Evolutionary conservation across 805 yeast genomes (phyloP).

Genomic region (Nakazawaea holstii): DNA sequence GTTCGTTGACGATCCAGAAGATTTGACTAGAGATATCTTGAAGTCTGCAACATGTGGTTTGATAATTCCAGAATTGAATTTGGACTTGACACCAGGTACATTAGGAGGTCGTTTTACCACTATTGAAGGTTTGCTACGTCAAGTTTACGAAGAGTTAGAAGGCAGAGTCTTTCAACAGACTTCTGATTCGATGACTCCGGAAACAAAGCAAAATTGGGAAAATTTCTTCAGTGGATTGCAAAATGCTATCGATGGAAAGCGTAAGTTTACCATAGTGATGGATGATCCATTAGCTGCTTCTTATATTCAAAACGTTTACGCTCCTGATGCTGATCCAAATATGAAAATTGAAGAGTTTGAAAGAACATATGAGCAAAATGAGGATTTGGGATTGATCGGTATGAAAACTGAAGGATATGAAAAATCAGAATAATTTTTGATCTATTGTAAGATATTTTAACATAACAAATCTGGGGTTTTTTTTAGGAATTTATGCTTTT

Average conservation of each 20-base stretch:
- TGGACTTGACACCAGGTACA: slow-evolving; percentile 94
- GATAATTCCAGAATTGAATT: slow-evolving; percentile 76
- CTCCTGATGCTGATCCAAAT: slow-evolving; percentile 97
- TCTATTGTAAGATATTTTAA: no score
- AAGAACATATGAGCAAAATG: slow-evolving; percentile 85
- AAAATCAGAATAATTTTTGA: neutral
- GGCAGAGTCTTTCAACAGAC: slow-evolving; percentile 79
- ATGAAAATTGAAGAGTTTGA: slow-evolving; percentile 89
- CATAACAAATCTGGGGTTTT: no score
- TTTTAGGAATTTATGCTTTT: no score
- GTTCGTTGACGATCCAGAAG: slow-evolving; percentile 82
- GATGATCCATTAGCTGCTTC: slow-evolving; percentile 95
- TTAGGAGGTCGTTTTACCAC: slow-evolving; percentile 98
- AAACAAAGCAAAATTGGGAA: slow-evolving; percentile 77
- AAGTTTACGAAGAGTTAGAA: slow-evolving; percentile 86
- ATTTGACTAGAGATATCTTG: slow-evolving; percentile 87
- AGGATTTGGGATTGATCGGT: slow-evolving; percentile 77
- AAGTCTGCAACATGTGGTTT: slow-evolving; percentile 92
- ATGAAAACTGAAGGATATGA: slow-evolving; percentile 21
- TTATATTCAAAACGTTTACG: slow-evolving; percentile 95
- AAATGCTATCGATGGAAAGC: slow-evolving; percentile 75
- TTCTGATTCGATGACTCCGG: slow-evolving; percentile 86
- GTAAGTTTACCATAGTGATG: slow-evolving; percentile 80
- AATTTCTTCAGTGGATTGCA: slow-evolving; percentile 68
- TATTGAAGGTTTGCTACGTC: slow-evolving; percentile 84